A percentile compares a stretch with the other conserved stretches of the same genome.
These are phyloP conservation scores for Didymella pomorum DNA, from an alignment of 2,329 filamentous ascomycete genomes.

Conservation along the genomic window DNA sequence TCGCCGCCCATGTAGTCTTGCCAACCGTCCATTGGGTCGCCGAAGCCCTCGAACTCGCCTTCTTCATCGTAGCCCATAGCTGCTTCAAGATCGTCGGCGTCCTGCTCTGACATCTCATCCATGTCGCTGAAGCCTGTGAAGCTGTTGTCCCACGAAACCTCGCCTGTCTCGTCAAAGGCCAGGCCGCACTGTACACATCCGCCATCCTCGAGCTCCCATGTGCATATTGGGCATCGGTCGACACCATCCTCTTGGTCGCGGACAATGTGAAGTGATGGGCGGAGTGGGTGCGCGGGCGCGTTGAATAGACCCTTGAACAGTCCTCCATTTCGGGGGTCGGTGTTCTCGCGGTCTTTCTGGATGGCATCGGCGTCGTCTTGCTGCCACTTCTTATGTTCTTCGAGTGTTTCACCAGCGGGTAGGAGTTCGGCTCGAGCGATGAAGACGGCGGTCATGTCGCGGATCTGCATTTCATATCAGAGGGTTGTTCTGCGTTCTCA, in stretches of 20 bases:
- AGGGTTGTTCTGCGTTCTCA: no score
- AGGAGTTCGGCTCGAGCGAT: constrained; percentile 67
- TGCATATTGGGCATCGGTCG: constrained; percentile 68
- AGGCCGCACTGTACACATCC: constrained; percentile 62
- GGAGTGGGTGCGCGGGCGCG: constrained; percentile 29
- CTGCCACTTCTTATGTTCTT: constrained; percentile 66
- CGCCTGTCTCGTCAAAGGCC: constrained; percentile 60
- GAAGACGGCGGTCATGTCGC: constrained; percentile 71
- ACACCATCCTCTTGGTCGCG: constrained; percentile 68
- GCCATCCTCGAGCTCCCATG: constrained; percentile 70
- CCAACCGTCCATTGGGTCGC: constrained; percentile 43
- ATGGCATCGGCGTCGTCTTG: constrained; percentile 67
- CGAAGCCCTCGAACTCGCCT: constrained; percentile 45
- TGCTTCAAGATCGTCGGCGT: constrained; percentile 49
- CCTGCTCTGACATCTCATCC: constrained; percentile 53
- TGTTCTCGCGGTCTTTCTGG: constrained; percentile 66
- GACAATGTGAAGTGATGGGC: constrained; percentile 52
- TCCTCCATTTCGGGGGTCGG: constrained; percentile 60
- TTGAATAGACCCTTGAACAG: constrained; percentile 70
- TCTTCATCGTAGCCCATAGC: constrained; percentile 56
- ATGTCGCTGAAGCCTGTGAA: constrained; percentile 57
- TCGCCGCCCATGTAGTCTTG: constrained; percentile 42
- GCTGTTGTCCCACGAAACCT: constrained; percentile 49
- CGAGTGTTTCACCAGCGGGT: constrained; percentile 68
- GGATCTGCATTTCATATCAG: constrained; percentile 56